A percentile compares a stretch with the other conserved stretches of the same genome.
phyloP scores from a whole-genome alignment of 805 yeast species.

The Candida xyloterini region DNA sequence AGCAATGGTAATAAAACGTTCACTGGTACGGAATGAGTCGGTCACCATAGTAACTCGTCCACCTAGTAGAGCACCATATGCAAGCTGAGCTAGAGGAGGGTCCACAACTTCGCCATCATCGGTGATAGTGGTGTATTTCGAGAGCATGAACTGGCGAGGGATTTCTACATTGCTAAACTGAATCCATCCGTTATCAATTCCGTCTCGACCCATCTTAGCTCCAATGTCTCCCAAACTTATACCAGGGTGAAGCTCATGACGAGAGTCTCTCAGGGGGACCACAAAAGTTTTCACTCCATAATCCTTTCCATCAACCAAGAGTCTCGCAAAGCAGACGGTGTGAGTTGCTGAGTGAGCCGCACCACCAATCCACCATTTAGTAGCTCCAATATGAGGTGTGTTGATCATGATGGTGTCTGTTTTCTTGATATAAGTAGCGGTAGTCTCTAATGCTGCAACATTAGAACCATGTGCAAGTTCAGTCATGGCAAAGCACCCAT shows the following conservation, averaged over 20 bases:
- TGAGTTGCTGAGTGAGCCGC: constrained; percentile 95
- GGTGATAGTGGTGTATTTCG: constrained; percentile 71
- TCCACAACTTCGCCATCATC: constrained; percentile 64
- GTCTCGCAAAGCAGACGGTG: constrained; percentile 78
- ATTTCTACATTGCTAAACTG: constrained; percentile 81
- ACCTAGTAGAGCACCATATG: constrained; percentile 81
- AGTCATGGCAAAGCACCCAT: constrained; percentile 93
- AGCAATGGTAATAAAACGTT: constrained; percentile 80
- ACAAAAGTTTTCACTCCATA: constrained; percentile 91
- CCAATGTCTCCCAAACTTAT: constrained; percentile 89
- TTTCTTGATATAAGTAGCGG: constrained; percentile 69
- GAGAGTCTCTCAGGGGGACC: constrained; percentile 79
- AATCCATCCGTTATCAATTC: constrained; percentile 96
- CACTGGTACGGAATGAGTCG: constrained; percentile 79
- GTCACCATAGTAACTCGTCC: constrained; percentile 90
- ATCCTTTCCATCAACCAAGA: constrained; percentile 77
- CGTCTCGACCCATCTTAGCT: constrained; percentile 93
- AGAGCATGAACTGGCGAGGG: constrained; percentile 80
- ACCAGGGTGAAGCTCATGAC: constrained; percentile 75
- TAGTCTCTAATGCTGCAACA: constrained; percentile 91
- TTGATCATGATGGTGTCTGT: constrained; percentile 70
- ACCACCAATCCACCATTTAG: constrained; percentile 99
- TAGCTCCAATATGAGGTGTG: constrained; percentile 90
- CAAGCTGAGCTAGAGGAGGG: constrained; percentile 85
- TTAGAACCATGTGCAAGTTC: constrained; percentile 92